Percentiles rank a stretch among this genome's conserved stretches.
These are phyloP conservation scores for Globisporangium iwayamae DNA, from an alignment of 352 stramenopile genomes.

Conservation along the genomic window DNA sequence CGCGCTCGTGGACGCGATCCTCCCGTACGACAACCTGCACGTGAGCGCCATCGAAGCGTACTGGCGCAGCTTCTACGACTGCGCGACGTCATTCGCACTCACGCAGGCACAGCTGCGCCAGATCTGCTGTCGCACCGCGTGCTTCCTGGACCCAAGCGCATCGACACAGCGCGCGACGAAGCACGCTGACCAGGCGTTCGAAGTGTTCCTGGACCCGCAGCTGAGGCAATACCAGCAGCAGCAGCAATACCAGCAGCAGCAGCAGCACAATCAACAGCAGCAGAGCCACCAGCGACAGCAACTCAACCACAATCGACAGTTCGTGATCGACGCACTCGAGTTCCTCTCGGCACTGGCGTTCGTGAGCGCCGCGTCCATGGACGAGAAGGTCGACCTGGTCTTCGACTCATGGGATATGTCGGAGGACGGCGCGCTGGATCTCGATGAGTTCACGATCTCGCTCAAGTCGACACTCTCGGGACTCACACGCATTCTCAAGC, in stretches of 20 bases:
- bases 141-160: conserved; percentile 31
- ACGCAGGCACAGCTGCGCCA: conserved; percentile 50
- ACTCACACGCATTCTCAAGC: conserved; percentile 61
- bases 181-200: conserved; percentile 54
- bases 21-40: conserved; percentile 73
- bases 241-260: conserved; percentile 9
- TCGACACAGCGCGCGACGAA: conserved; percentile 37
- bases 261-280: conserved; percentile 11
- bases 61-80: conserved; percentile 84
- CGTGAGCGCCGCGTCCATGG: conserved; percentile 44
- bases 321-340: conserved; percentile 70
- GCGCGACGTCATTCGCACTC: conserved; percentile 66
- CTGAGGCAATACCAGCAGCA: conserved; percentile 14
- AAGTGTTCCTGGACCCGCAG: conserved; percentile 48
- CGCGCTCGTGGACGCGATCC: conserved; percentile 50
- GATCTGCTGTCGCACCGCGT: conserved; percentile 56
- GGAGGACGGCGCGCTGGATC: conserved; percentile 66
- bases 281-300: background rate
- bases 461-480: conserved; percentile 80
- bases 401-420: conserved; percentile 89
- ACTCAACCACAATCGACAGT: conserved; percentile 6
- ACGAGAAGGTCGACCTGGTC: conserved; percentile 81
- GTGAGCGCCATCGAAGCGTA: conserved; percentile 72
- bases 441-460: conserved; percentile 86
- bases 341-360: conserved; percentile 76